Base-by-base conservation (phyloP, 1,284 basidiomycete genomes). In the Sanghuangporus sanghuang region DNA sequence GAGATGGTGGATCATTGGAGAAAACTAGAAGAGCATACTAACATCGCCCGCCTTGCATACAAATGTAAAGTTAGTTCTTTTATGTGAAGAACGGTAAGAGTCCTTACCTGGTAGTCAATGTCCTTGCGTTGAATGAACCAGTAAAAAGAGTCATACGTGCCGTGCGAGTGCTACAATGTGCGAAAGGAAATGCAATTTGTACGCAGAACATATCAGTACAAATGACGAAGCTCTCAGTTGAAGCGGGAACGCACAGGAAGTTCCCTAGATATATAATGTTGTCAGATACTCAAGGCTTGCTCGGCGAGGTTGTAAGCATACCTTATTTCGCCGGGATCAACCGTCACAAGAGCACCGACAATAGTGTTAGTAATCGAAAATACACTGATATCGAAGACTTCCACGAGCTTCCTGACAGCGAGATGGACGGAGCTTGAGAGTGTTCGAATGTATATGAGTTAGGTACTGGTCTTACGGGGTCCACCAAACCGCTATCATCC, bases 321-420 rank as follows among this genome's bases (percentile, higher is more conserved):
- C 76, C 86, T 77, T 75, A 89, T 81, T 4, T 79, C 84, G 11
- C 84, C 85, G 38, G 78, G 79, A 56, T 86, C 78, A 38, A 89
- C 78, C 0, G 74, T 78, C 4, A 90, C 82, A 61, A 86, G 83
- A 1, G 81, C 86, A 0, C 79, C 80, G 3, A 83, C 79, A 44
- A 89, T 81, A 4, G 79, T 82, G 62, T 79, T 77, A 7, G 85
- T 74, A 3, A 81, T 81, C 36, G 76, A 75, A 73, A 90, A 90
- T 18, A 79, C 80, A 36, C 71, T 75, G 0, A 79, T 79, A 68
- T 90, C 87, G 18, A 85, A 77, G 18, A 87, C 70, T 89, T 89
- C 57, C 83, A 78, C 0, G 78, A 76, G 7, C 87, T 87, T 21
- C 85, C 86, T 48, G 76, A 70, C 46, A 77, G 73, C 50, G 74